Evolutionary conservation across 768 basidiomycete species (phyloP).

Genomic region (Tricholoma terreum): DNA sequence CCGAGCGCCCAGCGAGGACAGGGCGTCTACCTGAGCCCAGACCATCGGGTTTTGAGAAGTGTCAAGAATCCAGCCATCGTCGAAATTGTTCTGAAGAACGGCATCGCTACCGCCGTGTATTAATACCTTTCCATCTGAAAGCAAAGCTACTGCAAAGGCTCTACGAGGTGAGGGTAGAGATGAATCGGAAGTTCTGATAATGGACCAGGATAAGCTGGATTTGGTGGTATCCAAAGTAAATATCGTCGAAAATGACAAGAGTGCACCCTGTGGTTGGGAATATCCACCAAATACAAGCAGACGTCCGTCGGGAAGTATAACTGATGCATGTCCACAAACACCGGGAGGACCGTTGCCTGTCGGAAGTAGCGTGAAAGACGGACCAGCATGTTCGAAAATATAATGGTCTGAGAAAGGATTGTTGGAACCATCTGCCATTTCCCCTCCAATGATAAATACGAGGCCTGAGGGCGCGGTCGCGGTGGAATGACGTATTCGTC

Average conservation of each 20-base stretch:
- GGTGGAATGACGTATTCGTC: slow-evolving; percentile 75
- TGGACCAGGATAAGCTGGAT: slow-evolving; percentile 47
- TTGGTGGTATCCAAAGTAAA: slow-evolving; percentile 63
- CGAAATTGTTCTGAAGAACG: slow-evolving; percentile 46
- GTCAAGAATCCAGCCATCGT: slow-evolving; percentile 72
- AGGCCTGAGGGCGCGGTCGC: slow-evolving; percentile 44
- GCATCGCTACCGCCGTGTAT: slow-evolving; percentile 80
- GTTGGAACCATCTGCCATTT: slow-evolving; percentile 76
- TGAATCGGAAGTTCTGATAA: slow-evolving; percentile 32
- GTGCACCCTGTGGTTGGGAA: slow-evolving; percentile 38
- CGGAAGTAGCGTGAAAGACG: slow-evolving; percentile 55
- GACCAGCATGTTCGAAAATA: slow-evolving; percentile 48
- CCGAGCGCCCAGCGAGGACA: slow-evolving; percentile 59
- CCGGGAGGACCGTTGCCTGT: slow-evolving; percentile 58
- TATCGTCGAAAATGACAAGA: slow-evolving; percentile 56
- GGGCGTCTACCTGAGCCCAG: slow-evolving; percentile 51
- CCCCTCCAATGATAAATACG: slow-evolving; percentile 76
- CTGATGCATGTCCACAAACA: slow-evolving; percentile 68
- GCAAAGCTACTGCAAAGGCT: slow-evolving; percentile 54
- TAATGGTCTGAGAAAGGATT: slow-evolving; percentile 62
- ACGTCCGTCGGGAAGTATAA: slow-evolving; percentile 66
- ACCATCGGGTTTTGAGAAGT: slow-evolving; percentile 51
- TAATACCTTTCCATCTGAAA: slow-evolving; percentile 54
- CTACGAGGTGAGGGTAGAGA: slow-evolving; percentile 56
- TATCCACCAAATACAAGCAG: slow-evolving; percentile 78